These are phyloP conservation scores for Rutstroemia sp. DNA, from an alignment of 2,329 filamentous ascomycete genomes.

Conservation along the genomic window DNA sequence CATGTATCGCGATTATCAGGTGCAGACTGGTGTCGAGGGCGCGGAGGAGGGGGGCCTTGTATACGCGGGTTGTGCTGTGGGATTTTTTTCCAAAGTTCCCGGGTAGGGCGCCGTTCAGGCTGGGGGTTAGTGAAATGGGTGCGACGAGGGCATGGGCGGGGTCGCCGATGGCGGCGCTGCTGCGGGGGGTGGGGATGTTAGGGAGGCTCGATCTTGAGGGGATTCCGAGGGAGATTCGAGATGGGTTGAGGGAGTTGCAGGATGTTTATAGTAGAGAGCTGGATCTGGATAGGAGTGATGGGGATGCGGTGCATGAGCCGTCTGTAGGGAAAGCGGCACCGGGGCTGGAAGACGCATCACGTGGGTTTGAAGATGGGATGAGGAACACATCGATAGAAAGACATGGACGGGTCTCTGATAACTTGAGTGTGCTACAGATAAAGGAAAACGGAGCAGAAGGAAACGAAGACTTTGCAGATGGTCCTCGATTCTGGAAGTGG, in stretches of 20 bases:
- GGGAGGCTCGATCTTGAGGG: slow-evolving; percentile 15
- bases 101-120: slow-evolving; percentile 14
- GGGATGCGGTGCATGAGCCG: no score
- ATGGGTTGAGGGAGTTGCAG: slow-evolving; percentile 17
- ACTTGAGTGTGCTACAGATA: no score
- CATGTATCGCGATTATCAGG: slow-evolving; percentile 19
- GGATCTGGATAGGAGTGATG: not conserved
- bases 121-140: slow-evolving; percentile 19
- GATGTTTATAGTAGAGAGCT: slow-evolving; percentile 19
- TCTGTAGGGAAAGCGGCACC: no score
- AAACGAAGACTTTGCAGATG: no score
- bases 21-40: slow-evolving; percentile 13
- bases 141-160: slow-evolving; percentile 15
- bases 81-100: slow-evolving; percentile 17
- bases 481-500: no score
- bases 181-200: slow-evolving; percentile 18
- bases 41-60: slow-evolving; percentile 14
- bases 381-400: no score
- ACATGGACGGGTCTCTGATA: no score
- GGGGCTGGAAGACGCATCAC: no score
- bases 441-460: no score
- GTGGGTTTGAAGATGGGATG: no score
- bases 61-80: slow-evolving; percentile 14
- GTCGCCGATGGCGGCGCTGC: slow-evolving; percentile 15
- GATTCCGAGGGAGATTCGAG: slow-evolving; percentile 16